Evolutionary conservation across 805 yeast species (phyloP), one percentile per base, ranked within the genome.

Genomic region (Cephaloascus fragrans): DNA sequence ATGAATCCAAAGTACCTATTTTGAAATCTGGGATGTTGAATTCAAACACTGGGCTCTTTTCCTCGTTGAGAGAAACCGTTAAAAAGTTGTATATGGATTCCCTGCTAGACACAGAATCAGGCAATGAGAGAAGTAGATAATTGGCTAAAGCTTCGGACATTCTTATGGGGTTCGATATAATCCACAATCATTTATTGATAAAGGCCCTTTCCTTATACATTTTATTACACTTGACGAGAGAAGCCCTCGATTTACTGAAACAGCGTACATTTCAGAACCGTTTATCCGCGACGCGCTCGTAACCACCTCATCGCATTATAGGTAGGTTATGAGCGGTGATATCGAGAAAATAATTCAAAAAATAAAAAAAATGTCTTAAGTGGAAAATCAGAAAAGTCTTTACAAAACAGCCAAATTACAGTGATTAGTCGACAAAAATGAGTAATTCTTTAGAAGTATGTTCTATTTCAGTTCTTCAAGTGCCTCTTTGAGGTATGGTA

Each of bases 1-100:
- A 71, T 23, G 88, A 81, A 61, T 93, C 99, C 54, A 93, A 73
- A 10, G 97, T 89, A 20, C 97, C 97, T 45, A 93, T 86, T 59
- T 93, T 90, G 62, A 93, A 90, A 44, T 71, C 77, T 5, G 97
- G 97, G 38, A 88, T 68, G 28, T 68, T 64, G 42, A 83, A 74
- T 40, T 71, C 64, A 39, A 69, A 58, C 26, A 85, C 67, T 37
- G 75, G 78, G 32, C 73, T 69, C 47, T 66, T 71, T 17, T 88
- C 89, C 18, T 69, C 74, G 43, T 73, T 61, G 42, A 82, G 62
- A 23, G 64, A 57, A 38, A 69, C 58, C 46, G 78, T 76, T 42
- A 85, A 60, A 79, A 82, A 80, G 16, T 61, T 41, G 3, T 40
- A 18, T 44, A 46, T 56, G 47, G n/a, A 56, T 40, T 59, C 62